phyloP scores from a whole-genome alignment of 2,329 filamentous ascomycete genomes.

The Aulographum hederae region DNA sequence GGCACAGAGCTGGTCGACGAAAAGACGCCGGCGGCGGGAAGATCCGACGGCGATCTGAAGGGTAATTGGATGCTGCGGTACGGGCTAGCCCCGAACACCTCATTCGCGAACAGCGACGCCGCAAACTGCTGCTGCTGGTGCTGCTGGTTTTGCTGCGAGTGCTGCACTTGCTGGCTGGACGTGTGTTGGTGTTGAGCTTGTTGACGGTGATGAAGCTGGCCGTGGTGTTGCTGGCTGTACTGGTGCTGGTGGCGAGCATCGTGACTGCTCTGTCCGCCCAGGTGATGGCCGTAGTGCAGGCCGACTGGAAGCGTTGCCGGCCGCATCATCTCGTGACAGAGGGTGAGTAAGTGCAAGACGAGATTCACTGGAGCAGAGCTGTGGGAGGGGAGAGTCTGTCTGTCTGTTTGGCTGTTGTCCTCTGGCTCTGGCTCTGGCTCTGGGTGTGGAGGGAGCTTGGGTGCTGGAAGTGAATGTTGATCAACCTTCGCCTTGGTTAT shows the following conservation, averaged over 20 bases:
- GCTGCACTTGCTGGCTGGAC: constrained; percentile 11
- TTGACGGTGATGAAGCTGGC: constrained; percentile 5
- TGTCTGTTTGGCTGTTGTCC: too few species aligned
- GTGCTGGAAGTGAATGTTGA: too few species aligned
- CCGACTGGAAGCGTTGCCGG: constrained; percentile 1
- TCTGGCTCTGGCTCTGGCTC: too few species aligned
- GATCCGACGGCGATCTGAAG: constrained; percentile 6
- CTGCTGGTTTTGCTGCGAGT: constrained; percentile 3
- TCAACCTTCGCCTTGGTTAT: too few species aligned
- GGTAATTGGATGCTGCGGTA: constrained; percentile 6
- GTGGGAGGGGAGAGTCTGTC: too few species aligned
- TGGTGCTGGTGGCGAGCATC: constrained; percentile 6
- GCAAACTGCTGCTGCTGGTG: constrained; percentile 7
- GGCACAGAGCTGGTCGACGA: neutral
- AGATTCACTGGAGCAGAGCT: too few species aligned
- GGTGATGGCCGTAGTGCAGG: constrained; percentile 6
- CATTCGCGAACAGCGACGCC: constrained; percentile 6
- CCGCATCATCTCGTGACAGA: constrained; percentile 1
- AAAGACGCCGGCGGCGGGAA: neutral
- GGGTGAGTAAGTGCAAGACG: too few species aligned
- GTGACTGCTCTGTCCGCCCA: constrained; percentile 7
- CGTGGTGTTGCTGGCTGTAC: constrained; percentile 1
- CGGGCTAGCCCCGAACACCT: constrained; percentile 1
- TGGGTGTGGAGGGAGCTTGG: too few species aligned
- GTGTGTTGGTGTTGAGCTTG: constrained; percentile 10